A percentile compares a stretch with the other conserved stretches of the same genome.
Evolutionary conservation across 257 asterid genomes (phyloP).

Genomic region (Fraxinus anomala): DNA sequence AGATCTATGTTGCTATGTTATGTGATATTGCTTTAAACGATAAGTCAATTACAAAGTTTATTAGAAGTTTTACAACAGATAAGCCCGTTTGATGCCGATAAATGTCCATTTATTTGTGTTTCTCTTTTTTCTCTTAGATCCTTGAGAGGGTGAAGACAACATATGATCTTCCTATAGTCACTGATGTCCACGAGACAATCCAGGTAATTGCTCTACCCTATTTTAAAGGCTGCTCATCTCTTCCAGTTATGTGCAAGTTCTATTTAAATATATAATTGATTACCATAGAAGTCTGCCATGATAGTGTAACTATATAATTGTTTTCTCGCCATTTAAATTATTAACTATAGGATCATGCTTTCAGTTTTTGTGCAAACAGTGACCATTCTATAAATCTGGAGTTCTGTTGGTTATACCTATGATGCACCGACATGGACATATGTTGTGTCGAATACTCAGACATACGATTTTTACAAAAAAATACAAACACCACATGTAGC

Average conservation of each 20-base stretch:
- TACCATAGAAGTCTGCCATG: not conserved
- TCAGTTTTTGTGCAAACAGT: not conserved
- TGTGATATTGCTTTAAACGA: not conserved
- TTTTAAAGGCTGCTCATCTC: not conserved
- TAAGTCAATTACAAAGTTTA: not conserved
- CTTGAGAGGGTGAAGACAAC: slow-evolving; percentile 82
- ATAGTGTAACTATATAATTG: not conserved
- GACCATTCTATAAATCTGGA: not conserved
- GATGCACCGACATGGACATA: too few species aligned
- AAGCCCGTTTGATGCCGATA: not conserved
- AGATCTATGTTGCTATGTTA: not conserved
- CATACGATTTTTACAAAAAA: too few species aligned
- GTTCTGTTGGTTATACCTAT: not conserved
- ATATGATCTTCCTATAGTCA: slow-evolving; percentile 70
- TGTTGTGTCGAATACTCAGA: too few species aligned
- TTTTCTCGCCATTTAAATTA: not conserved
- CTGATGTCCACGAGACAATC: slow-evolving; percentile 76
- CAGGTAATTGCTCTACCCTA: slow-evolving; percentile 48
- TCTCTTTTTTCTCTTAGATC: slow-evolving; percentile 43
- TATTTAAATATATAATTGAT: not conserved
- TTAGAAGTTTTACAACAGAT: not conserved
- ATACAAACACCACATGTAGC: too few species aligned
- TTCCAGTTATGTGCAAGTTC: not conserved
- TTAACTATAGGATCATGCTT: not conserved
- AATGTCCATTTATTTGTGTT: not conserved